Evolutionary conservation across 2,329 filamentous ascomycete species (phyloP).

Genomic region (Nannizziopsis barbatae): DNA sequence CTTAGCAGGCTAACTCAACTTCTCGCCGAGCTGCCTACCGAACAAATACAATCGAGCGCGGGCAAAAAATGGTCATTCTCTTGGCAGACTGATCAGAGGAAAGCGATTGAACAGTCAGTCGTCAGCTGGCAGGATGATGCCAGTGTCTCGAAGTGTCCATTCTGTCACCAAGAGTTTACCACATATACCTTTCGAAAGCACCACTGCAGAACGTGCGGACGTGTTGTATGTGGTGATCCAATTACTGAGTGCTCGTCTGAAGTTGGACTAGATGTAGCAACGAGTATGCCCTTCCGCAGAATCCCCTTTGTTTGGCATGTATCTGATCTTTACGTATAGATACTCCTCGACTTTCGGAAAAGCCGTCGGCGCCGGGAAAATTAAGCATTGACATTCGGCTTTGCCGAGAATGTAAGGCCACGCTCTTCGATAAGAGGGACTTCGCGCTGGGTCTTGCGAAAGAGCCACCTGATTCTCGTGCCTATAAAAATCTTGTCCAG

Average conservation of each 20-base stretch:
- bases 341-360: constrained; percentile 31
- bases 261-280: constrained; percentile 65
- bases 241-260: constrained; percentile 76
- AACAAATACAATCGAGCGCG: constrained; percentile 45
- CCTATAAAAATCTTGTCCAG: constrained; percentile 72
- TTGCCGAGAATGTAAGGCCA: constrained; percentile 76
- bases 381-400: constrained; percentile 74
- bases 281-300: constrained; percentile 39
- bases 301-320: background rate
- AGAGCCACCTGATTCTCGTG: constrained; percentile 62
- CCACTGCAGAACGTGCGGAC: constrained; percentile 87
- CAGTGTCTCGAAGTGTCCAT: constrained; percentile 68
- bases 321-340: constrained; percentile 15
- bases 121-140: constrained; percentile 93
- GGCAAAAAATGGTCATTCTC: constrained; percentile 43
- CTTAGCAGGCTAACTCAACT: constrained; percentile 81
- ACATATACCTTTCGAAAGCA: constrained; percentile 87
- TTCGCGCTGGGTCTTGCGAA: constrained; percentile 59
- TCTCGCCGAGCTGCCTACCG: constrained; percentile 62
- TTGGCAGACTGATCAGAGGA: constrained; percentile 63
- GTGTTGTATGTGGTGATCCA: constrained; percentile 82
- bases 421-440: constrained; percentile 61
- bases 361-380: constrained; percentile 37
- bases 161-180: constrained; percentile 91
- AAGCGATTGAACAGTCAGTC: constrained; percentile 76